Evolutionary conservation across 208 protist species (phyloP).

Genomic region (Leishmania guyanensis): DNA sequence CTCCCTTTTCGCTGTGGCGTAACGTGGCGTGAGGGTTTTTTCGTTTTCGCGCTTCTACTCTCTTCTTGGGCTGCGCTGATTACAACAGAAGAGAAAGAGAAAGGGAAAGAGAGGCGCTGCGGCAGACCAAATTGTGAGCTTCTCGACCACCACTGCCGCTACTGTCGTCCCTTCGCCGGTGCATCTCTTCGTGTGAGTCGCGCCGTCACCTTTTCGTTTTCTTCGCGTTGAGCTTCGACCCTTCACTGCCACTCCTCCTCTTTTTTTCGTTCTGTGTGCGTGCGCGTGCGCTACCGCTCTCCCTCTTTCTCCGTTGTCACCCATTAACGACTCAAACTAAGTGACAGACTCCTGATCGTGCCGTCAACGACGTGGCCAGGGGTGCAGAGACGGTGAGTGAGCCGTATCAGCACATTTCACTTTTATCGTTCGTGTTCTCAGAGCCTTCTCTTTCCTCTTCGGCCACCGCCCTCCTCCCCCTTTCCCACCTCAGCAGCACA

Average conservation of each 20-base stretch:
- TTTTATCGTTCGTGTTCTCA: not conserved
- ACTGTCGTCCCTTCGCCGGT: not conserved
- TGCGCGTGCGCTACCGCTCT: too few species aligned
- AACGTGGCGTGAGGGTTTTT: not conserved
- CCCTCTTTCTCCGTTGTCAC: not conserved
- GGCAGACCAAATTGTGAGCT: not conserved
- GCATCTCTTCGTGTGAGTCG: not conserved
- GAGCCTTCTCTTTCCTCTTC: not conserved
- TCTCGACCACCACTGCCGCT: not conserved
- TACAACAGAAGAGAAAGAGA: too few species aligned
- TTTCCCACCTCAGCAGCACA: not conserved
- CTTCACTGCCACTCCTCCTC: not conserved
- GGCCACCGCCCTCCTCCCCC: not conserved
- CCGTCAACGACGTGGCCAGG: not conserved
- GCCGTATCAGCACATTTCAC: not conserved
- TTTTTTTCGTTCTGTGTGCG: not conserved
- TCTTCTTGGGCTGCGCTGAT: not conserved
- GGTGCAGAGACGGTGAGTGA: not conserved
- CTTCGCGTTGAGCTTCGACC: not conserved
- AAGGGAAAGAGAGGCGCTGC: not conserved
- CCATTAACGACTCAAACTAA: not conserved
- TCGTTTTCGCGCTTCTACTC: not conserved
- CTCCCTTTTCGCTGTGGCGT: not conserved
- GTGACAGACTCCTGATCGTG: not conserved
- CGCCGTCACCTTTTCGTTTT: not conserved